Evolutionary conservation across 1,284 basidiomycete genomes (phyloP), one percentile per base, ranked within the genome.

Genomic region (Cutaneotrichosporon spelunceum): DNA sequence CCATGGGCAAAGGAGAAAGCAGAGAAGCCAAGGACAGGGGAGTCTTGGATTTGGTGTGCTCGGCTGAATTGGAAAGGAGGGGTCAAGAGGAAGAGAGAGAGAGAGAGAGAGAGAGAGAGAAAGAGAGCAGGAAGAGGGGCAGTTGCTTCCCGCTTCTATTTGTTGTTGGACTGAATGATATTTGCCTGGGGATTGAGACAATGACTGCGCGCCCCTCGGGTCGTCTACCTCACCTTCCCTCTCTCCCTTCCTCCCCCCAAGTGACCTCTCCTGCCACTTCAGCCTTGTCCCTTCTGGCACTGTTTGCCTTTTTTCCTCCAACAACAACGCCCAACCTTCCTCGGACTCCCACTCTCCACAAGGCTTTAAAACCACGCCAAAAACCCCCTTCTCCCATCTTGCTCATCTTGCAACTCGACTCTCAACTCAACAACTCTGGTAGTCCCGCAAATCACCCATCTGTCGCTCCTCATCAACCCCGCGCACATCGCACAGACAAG

Each of bases 401-500:
- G 30, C 30, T 8, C 26, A 49, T 49, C 50, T 34, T 53, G 50
- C 27, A 53, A 53, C 29, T 27, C 33, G n/a, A 29, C 34, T 19
- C 39, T 7, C 4, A 8, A 7, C 36, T 19, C 14, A 14, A 13
- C 36, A 39, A 5, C 36, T 13, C 11, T 14, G 14, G 16, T 10
- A 16, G 39, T 21, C 33, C 19, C 26, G 48, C 48, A 16, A n/a
- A 27, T 49, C 48, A 21, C 27, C 48, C 48, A 26, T 27, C 48
- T 16, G 26, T 29, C 48, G 14, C 48, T 26, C 26, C 26, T 8
- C 26, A 26, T 29, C 48, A 26, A 26, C 48, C 16, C 16, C n/a
- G 29, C 27, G 30, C 48, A 49, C 48, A 49, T 48, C 47, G 29
- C 47, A 26, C 47, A 48, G 48, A 49, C 48, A 26, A 13, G 19